A percentile compares a stretch with the other conserved stretches of the same genome.
phyloP scores from a whole-genome alignment of 441 rosid genomes.

The Aquilaria agallochum region DNA sequence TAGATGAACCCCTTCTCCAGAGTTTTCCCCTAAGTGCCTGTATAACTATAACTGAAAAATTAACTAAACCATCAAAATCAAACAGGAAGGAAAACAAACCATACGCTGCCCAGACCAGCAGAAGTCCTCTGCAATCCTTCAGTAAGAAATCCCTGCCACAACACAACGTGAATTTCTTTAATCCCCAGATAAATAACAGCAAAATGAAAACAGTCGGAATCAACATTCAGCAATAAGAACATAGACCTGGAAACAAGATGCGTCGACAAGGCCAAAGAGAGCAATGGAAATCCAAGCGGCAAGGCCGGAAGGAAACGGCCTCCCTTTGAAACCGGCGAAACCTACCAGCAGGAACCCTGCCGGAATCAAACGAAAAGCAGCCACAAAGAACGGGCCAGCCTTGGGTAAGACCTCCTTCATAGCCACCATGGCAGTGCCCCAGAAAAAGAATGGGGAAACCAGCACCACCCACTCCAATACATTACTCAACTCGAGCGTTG shows the following conservation, averaged over 20 bases:
- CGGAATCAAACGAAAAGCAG: constrained; percentile 79
- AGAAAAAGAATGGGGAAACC: constrained; percentile 89
- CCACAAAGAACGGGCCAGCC: constrained; percentile 76
- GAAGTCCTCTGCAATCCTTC: constrained; percentile 89
- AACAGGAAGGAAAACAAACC: constrained; percentile 16
- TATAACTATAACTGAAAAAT: too few species aligned
- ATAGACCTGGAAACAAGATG: constrained; percentile 77
- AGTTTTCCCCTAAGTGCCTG: too few species aligned
- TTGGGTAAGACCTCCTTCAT: constrained; percentile 96
- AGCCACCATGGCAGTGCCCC: constrained; percentile 98
- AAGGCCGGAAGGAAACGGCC: constrained; percentile 57
- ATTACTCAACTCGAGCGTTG: constrained; percentile 8
- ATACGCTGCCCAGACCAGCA: constrained; percentile 93
- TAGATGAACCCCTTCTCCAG: too few species aligned
- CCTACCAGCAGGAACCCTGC: constrained; percentile 65
- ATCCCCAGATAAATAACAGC: background rate
- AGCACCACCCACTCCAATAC: constrained; percentile 46
- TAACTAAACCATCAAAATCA: background rate
- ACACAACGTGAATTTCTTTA: constrained; percentile 2
- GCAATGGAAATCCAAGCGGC: constrained; percentile 78
- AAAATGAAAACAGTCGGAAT: background rate
- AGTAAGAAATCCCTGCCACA: constrained; percentile 79
- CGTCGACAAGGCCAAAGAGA: constrained; percentile 76
- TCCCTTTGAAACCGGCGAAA: constrained; percentile 60
- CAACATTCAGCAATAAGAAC: constrained; percentile 1